Evolutionary conservation across 1,284 basidiomycete species (phyloP).

Genomic region (Papiliotrema laurentii): DNA sequence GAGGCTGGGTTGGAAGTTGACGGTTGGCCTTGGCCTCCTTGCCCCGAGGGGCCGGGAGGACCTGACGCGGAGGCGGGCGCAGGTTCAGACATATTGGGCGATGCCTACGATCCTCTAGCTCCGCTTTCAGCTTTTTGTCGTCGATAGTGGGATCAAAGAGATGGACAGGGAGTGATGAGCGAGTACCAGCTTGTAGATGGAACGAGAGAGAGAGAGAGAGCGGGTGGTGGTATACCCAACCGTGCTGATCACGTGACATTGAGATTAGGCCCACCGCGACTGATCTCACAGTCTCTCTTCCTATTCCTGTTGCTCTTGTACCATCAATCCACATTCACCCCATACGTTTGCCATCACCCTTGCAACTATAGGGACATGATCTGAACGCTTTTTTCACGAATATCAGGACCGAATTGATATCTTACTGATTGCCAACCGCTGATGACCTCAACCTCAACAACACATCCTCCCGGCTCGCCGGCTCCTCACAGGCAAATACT

Average conservation of each 20-base stretch:
- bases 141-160: neutral
- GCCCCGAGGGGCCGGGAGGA: neutral
- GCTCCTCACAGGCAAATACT: neutral
- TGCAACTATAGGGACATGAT: no score
- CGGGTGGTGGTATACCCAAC: neutral
- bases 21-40: neutral
- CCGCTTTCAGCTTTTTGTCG: no score
- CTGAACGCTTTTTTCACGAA: no score
- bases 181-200: no score
- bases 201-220: neutral
- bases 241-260: neutral
- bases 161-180: neutral
- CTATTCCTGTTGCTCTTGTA: neutral
- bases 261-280: no score
- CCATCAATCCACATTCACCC: no score
- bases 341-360: neutral
- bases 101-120: no score
- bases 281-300: neutral
- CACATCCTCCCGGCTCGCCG: neutral
- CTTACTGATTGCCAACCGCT: neutral
- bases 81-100: neutral
- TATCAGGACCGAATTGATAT: neutral
- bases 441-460: neutral
- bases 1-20: neutral
- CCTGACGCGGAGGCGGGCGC: neutral